Evolutionary conservation across 2,329 filamentous ascomycete species (phyloP).

Genomic region (Aspergillus tamarii): DNA sequence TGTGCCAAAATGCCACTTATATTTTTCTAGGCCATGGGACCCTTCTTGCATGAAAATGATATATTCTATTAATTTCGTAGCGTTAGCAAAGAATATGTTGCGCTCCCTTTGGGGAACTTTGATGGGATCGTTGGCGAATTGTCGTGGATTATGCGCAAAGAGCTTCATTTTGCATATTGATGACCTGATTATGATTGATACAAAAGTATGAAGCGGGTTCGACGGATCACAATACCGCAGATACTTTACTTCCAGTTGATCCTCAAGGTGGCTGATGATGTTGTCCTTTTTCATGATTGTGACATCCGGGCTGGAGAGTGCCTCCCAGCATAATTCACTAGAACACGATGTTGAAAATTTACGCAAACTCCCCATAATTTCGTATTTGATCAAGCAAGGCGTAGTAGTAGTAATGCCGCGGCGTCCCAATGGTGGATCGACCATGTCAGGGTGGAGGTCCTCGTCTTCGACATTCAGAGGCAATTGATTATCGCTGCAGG

Average conservation of each 20-base stretch:
- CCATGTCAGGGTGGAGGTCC: not conserved
- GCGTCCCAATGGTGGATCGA: not conserved
- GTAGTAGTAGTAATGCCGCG: not conserved
- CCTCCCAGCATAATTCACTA: not conserved
- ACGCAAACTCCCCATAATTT: not conserved
- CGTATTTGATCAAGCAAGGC: not conserved
- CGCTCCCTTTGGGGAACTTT: not conserved
- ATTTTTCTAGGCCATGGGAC: slow-evolving; percentile 22
- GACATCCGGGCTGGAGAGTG: not conserved
- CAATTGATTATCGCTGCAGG: not conserved
- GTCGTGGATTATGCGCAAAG: slow-evolving; percentile 3
- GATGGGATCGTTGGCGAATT: not conserved
- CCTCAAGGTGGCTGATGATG: slow-evolving; percentile 1
- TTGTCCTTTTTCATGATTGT: not conserved
- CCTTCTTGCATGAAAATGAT: not conserved
- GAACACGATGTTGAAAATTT: not conserved
- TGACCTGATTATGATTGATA: not conserved
- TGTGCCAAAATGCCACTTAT: slow-evolving; percentile 30
- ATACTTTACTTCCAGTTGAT: slow-evolving; percentile 2
- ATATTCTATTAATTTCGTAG: not conserved
- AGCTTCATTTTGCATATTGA: slow-evolving; percentile 2
- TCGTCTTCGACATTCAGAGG: slow-evolving; percentile 5
- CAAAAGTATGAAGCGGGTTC: slow-evolving; percentile 1
- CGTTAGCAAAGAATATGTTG: not conserved
- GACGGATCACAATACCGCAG: not conserved